phyloP scores from a whole-genome alignment of 1,139 yeast genomes.

The Geotrichum phurueaensis region DNA sequence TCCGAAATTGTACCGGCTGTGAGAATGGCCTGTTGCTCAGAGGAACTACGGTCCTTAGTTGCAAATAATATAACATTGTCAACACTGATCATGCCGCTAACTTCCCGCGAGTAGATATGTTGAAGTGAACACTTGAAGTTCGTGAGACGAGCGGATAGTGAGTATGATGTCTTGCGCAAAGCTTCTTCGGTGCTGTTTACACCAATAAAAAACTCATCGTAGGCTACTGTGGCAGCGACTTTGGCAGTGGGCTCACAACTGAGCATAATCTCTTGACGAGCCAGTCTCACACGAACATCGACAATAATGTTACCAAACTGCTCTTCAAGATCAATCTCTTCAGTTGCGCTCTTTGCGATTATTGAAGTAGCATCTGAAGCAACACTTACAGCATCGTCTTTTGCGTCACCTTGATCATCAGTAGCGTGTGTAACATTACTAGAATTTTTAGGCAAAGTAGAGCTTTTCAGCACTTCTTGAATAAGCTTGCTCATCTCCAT shows the following conservation, averaged over 20 bases:
- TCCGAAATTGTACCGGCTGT: conserved; percentile 52
- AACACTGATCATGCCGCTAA: conserved; percentile 68
- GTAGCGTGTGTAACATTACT: background rate
- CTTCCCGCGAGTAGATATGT: conserved; percentile 84
- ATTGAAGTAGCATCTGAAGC: background rate
- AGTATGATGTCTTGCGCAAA: conserved; percentile 29
- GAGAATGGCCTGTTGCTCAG: conserved; percentile 22
- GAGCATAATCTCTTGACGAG: conserved; percentile 64
- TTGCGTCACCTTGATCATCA: conserved; percentile 33
- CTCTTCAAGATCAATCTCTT: conserved; percentile 18
- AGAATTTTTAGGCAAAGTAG: conserved; percentile 3
- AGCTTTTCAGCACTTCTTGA: conserved; percentile 25
- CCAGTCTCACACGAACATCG: conserved; percentile 58
- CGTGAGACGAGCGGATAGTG: conserved; percentile 44
- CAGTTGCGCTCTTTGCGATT: background rate
- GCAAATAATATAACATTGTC: conserved; percentile 43
- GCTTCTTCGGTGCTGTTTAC: conserved; percentile 45
- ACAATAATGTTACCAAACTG: conserved; percentile 49
- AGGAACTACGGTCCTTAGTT: conserved; percentile 26
- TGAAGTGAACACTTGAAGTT: conserved; percentile 67
- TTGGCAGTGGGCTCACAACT: conserved; percentile 93
- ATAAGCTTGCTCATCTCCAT: conserved; percentile 43
- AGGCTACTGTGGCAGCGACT: conserved; percentile 77
- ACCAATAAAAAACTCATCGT: conserved; percentile 57
- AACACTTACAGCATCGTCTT: conserved; percentile 10